Conservation (phyloP, 768 basidiomycete genomes). For the Suillus occidentalis region DNA sequence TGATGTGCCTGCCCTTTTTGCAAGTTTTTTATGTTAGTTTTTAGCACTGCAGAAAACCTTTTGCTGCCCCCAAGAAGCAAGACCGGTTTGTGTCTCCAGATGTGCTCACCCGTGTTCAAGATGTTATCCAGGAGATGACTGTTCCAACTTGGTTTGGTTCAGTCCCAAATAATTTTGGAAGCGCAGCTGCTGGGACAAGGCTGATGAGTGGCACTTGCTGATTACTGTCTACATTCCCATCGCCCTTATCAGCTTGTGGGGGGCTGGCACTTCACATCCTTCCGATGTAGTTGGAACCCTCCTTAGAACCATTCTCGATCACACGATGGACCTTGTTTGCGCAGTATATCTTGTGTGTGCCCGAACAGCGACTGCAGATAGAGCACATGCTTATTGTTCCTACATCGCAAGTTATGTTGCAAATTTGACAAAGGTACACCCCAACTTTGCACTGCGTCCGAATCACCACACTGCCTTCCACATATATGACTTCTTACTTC, state of each 20-base stretch:
- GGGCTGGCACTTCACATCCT: neutral
- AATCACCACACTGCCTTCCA: too few relatives aligned
- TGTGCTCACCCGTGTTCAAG: neutral
- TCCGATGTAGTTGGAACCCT: neutral
- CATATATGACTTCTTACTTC: too few relatives aligned
- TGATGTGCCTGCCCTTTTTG: neutral
- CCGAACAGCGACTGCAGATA: too few relatives aligned
- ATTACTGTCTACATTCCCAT: constrained; percentile 36
- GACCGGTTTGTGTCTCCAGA: neutral
- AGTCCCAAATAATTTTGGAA: constrained; percentile 23
- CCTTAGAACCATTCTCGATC: too few relatives aligned
- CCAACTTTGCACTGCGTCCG: too few relatives aligned
- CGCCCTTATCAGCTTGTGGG: constrained; percentile 24
- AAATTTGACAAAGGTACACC: too few relatives aligned
- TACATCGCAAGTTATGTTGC: too few relatives aligned
- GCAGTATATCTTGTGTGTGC: too few relatives aligned
- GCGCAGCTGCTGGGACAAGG: constrained; percentile 32
- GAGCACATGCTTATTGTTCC: too few relatives aligned
- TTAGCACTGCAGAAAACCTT: constrained; percentile 5
- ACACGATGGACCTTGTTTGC: too few relatives aligned
- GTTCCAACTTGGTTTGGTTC: constrained; percentile 17
- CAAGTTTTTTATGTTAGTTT: neutral
- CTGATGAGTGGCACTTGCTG: constrained; percentile 36
- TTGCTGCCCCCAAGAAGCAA: neutral
- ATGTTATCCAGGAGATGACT: neutral